phyloP scores from a whole-genome alignment of 2,329 filamentous ascomycete species.

The Talaromyces sp. region DNA sequence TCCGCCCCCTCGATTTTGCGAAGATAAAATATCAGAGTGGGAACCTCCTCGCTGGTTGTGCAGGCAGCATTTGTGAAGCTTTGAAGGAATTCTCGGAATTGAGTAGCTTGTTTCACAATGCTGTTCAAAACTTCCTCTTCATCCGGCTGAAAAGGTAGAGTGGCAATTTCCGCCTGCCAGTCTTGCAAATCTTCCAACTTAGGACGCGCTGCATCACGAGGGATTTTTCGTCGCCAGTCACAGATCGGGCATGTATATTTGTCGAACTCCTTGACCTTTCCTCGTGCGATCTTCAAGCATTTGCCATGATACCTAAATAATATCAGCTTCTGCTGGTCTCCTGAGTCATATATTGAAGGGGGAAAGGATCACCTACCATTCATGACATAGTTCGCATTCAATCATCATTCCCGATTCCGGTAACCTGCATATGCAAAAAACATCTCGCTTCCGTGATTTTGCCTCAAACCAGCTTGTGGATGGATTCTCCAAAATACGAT shows the following conservation, averaged over 20 bases:
- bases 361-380: slow-evolving; percentile 66
- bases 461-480: slow-evolving; percentile 35
- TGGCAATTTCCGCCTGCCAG: slow-evolving; percentile 79
- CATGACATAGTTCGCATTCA: slow-evolving; percentile 95
- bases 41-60: slow-evolving; percentile 79
- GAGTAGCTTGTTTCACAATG: slow-evolving; percentile 80
- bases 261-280: slow-evolving; percentile 97
- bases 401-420: slow-evolving; percentile 99
- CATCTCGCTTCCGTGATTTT: slow-evolving; percentile 67
- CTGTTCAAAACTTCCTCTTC: slow-evolving; percentile 83
- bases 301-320: slow-evolving; percentile 84
- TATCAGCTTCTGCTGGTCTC: neutral
- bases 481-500: slow-evolving; percentile 51
- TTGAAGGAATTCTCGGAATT: slow-evolving; percentile 79
- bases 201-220: slow-evolving; percentile 89
- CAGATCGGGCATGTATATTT: slow-evolving; percentile 98
- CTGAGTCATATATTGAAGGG: neutral
- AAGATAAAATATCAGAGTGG: slow-evolving; percentile 89
- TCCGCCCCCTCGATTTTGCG: slow-evolving; percentile 97
- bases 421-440: slow-evolving; percentile 94
- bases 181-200: slow-evolving; percentile 85
- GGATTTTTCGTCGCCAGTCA: slow-evolving; percentile 95
- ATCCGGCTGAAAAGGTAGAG: slow-evolving; percentile 88
- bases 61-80: slow-evolving; percentile 78
- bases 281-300: slow-evolving; percentile 93